Evolutionary conservation across 148 eudicot genomes (phyloP), one percentile per base, ranked within the genome.

Genomic region (Mesembryanthemum crystallinum): DNA sequence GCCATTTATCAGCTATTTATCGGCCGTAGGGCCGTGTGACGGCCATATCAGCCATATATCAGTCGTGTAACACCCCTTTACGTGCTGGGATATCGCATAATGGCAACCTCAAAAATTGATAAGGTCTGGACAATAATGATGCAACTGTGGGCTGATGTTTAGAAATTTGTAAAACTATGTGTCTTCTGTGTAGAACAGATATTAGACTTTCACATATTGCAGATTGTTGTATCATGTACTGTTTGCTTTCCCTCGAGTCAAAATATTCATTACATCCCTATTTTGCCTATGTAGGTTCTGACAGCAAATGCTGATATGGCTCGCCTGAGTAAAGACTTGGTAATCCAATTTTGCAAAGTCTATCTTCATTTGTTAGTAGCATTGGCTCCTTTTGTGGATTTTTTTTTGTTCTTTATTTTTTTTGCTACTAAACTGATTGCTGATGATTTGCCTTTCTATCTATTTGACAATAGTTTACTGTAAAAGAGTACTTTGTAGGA

Each of bases 301-400:
- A 82, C 83, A 75, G 82, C 94, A 81, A 87, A 89, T 81, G 79
- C 83, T 63, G 95, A 91, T 81, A 86, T 79, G 67, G 99, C 99
- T 79, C 71, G 82, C 71, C 82, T 96, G 60, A 92, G 99, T 88
- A 96, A 86, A 80, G 82, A 89, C 73, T 80, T 96, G 91, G 99
- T 96, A 87, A 76, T 61, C 59, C 23, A 71, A 15, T 65, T 77
- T 57, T 17, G 77, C 74, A 61, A 60, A 66, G 52, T 9, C 70
- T 60, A 8, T 73, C 30, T 76, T 55, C 32, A 1, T 64, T 51
- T 75, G 14, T 65, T 37, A 3, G 30, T 67, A 47, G 15, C 15
- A 0, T 39, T 9, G 10, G 23, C 58, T 27, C 1, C 21, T 49
- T 35, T 17, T 21, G 3, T 29, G 4, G 28, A 30, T 28, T 64